Base-by-base conservation (phyloP, 2,329 filamentous ascomycete species). In the Curvularia lunata region DNA sequence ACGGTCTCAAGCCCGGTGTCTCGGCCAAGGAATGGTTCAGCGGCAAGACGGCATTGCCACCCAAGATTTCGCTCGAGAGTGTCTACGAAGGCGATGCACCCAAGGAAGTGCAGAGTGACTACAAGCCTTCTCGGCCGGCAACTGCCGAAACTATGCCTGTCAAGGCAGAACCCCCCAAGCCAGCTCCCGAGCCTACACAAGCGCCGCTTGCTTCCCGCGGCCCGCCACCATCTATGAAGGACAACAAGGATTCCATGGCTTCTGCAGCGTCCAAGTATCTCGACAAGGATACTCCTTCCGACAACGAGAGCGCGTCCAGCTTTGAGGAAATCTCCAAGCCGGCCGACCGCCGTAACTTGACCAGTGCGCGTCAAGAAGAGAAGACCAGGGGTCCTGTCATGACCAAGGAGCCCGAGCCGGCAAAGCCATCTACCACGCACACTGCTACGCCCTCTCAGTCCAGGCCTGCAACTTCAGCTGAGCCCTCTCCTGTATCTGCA, bases 1-100 rank as follows among this genome's bases (percentile, higher is more conserved):
- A 84, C 54, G 94, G 95, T 60, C 77, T 85, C 52, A 96, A 92
- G 79, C 87, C 95, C 48, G 93, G 90, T 58, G 86, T 96, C 72
- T 90, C 87, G 54, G 86, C 90, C 40, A 80, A 84, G 45, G 93
- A 98, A 66, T 99, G 93, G 93, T 84, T 97, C 52, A 83, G 84
- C 13, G 95, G 95, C 63, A 95, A 96, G 81, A 89, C 89, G 16
- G 92, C 83, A 7, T 78, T 96, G 41, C 93, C 95, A 7, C 84
- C 92, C 59, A 98, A 97, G 84, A 93, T 99, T 73, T 94, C 95
- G 65, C 86, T 99, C 68, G 93, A 96, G 78, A 93, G 91, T 69
- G 78, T 98, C 47, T 98, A 96, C 77, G 92, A 97, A 40, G 93
- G 93, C 53, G 86, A 86, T 61, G 90, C 88, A 5, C 88, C 92